phyloP scores from a whole-genome alignment of 176 grass and related monocot genomes.

The Aegilops speltoides region DNA sequence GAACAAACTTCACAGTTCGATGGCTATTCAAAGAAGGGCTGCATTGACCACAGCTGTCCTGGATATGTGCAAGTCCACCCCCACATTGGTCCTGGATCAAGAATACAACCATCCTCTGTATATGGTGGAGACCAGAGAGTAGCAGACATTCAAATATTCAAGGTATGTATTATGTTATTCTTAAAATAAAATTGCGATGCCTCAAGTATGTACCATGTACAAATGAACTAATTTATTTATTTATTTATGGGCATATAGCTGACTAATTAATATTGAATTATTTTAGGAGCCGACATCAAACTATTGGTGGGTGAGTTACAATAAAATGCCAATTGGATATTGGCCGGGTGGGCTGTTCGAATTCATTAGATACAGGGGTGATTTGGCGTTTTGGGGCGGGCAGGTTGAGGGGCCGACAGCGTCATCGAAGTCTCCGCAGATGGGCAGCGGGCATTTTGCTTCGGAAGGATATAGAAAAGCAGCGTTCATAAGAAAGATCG shows the following conservation, averaged over 20 bases:
- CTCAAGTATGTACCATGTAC: background rate
- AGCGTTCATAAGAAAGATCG: background rate
- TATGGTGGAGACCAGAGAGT: background rate
- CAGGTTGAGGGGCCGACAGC: background rate
- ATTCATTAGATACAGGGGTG: background rate
- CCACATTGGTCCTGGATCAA: background rate
- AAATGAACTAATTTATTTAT: background rate
- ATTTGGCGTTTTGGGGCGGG: background rate
- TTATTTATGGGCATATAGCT: background rate
- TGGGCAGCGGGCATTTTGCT: constrained; percentile 46
- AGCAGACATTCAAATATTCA: background rate
- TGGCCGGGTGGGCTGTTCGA: constrained; percentile 24
- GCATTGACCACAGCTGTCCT: constrained; percentile 13
- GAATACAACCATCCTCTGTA: background rate
- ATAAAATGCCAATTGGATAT: background rate
- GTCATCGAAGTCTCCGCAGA: background rate
- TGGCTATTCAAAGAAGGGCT: background rate
- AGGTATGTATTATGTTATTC: constrained; percentile 28
- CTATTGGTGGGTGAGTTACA: constrained; percentile 27
- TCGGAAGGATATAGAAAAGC: constrained; percentile 14
- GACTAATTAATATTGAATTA: background rate
- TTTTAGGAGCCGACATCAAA: constrained; percentile 1
- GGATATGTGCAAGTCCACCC: constrained; percentile 36
- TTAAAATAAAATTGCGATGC: background rate
- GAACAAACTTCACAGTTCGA: background rate